A percentile compares a stretch with the other conserved stretches of the same genome.
Conservation (phyloP, 306 rosid species). For the Vigna unguiculata region DNA sequence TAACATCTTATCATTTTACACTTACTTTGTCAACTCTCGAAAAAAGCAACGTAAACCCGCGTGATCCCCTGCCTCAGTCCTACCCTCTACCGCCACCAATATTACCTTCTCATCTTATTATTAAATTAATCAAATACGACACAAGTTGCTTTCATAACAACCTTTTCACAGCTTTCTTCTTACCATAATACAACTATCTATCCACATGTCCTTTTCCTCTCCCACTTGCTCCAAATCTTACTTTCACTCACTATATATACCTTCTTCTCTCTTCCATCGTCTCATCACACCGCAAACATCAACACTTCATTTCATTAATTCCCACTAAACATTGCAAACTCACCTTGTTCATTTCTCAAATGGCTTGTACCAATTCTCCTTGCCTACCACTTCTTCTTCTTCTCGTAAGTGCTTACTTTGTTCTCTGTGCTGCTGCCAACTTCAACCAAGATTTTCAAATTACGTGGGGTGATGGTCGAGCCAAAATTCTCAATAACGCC, state of each 20-base stretch:
- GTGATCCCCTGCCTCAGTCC: background rate
- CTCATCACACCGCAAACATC: too few species aligned
- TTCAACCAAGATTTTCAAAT: constrained; percentile 61
- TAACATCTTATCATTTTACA: too few species aligned
- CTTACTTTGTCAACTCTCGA: too few species aligned
- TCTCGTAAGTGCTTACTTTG: constrained; percentile 21
- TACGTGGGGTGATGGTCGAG: constrained; percentile 79
- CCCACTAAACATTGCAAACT: too few species aligned
- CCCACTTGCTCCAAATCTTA: background rate
- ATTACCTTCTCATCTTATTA: background rate
- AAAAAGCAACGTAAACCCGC: background rate
- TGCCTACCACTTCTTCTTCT: background rate
- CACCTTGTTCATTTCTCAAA: background rate
- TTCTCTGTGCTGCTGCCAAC: constrained; percentile 44
- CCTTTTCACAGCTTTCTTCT: background rate
- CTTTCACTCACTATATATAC: background rate
- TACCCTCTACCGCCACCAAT: too few species aligned
- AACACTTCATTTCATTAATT: too few species aligned
- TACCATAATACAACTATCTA: background rate
- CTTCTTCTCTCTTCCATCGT: background rate
- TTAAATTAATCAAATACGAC: background rate
- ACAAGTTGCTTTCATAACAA: too few species aligned
- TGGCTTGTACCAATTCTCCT: constrained; percentile 20
- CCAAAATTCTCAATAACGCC: constrained; percentile 50
- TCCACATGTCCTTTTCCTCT: background rate